Percentiles rank a stretch among this genome's conserved stretches.
Conservation (phyloP, 331 rosid genomes). For the Prunus yedoensis region DNA sequence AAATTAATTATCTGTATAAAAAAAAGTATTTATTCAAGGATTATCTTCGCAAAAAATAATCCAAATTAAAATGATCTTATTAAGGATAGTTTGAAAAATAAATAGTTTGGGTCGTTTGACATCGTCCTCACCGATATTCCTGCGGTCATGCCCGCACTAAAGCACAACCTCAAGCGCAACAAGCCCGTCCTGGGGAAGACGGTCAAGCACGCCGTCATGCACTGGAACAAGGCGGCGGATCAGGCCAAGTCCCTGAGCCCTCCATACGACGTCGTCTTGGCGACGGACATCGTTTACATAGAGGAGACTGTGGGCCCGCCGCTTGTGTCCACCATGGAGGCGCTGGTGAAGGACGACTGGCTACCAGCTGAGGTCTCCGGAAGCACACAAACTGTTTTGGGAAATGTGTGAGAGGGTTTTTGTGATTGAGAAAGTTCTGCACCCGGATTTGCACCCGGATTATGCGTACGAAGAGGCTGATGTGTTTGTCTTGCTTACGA, state of each 20-base stretch:
- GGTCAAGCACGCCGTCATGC: constrained; percentile 64
- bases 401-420: constrained; percentile 49
- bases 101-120: too few relatives aligned
- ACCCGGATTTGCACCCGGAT: constrained; percentile 61
- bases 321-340: constrained; percentile 63
- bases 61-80: too few relatives aligned
- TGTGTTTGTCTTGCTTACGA: too few relatives aligned
- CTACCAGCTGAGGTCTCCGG: constrained; percentile 73
- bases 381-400: constrained; percentile 77
- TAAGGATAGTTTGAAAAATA: too few relatives aligned
- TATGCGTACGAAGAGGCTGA: constrained; percentile 11
- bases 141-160: constrained; percentile 90
- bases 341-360: constrained; percentile 50
- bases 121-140: constrained; percentile 65
- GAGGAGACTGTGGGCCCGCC: constrained; percentile 58
- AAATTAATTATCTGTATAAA: too few relatives aligned
- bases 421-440: constrained; percentile 54
- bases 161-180: constrained; percentile 76
- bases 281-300: constrained; percentile 85
- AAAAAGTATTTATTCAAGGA: too few relatives aligned
- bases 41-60: too few relatives aligned
- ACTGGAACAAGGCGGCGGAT: constrained; percentile 61
- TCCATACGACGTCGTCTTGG: constrained; percentile 61
- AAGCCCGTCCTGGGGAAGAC: constrained; percentile 61
- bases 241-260: constrained; percentile 64